phyloP scores from a whole-genome alignment of 495 filamentous ascomycete genomes.

The Neurospora terricola region DNA sequence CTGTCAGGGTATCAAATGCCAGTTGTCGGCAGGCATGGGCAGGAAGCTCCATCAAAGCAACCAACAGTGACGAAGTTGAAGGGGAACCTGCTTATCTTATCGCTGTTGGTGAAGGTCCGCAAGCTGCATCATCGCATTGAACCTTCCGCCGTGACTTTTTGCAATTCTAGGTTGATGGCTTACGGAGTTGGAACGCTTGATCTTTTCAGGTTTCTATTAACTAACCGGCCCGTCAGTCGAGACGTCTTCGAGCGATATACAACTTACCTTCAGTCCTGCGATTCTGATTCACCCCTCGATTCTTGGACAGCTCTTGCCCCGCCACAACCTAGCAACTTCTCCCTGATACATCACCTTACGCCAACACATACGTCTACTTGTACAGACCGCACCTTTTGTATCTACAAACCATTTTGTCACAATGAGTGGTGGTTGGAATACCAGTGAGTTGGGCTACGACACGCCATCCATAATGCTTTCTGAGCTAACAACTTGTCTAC shows the following conservation, averaged over 20 bases:
- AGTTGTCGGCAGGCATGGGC: neutral
- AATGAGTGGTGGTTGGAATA: slow-evolving; percentile 53
- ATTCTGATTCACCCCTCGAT: neutral
- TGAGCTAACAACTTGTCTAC: slow-evolving; percentile 36
- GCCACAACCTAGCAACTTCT: neutral
- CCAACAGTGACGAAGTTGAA: neutral
- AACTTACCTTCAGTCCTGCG: neutral
- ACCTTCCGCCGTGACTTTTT: neutral
- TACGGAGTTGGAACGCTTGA: neutral
- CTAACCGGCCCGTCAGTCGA: neutral
- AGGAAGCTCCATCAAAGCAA: neutral
- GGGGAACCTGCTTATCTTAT: neutral
- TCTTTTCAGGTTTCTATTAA: neutral
- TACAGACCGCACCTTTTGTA: neutral
- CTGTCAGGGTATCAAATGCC: neutral
- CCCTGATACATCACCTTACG: neutral
- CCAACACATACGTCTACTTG: neutral
- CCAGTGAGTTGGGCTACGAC: slow-evolving; percentile 29
- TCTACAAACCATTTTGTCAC: slow-evolving; percentile 6
- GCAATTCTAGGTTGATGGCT: neutral
- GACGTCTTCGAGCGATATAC: neutral
- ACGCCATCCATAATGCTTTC: neutral
- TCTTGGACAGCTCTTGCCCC: neutral
- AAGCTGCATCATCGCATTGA: neutral
- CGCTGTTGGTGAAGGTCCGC: neutral